A percentile compares a stretch with the other conserved stretches of the same genome.
These are phyloP conservation scores for Vickermania ingenoplastis DNA, from an alignment of 208 protist species.

Conservation along the genomic window DNA sequence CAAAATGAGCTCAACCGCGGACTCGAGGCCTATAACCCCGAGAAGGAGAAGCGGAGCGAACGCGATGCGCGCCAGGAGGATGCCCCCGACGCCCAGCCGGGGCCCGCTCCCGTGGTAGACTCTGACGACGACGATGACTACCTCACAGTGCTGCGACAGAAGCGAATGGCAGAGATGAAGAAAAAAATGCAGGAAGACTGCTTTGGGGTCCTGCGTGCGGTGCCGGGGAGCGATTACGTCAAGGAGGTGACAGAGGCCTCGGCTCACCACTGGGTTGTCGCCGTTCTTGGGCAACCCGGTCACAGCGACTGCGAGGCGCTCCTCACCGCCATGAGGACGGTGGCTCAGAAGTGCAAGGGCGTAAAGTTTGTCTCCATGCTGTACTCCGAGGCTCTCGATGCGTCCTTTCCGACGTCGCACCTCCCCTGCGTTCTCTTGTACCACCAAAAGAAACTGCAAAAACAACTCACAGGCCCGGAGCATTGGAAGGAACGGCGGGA, in stretches of 20 bases:
- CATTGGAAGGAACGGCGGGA: conserved; percentile 33
- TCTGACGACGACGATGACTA: conserved; percentile 72
- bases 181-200: conserved; percentile 29
- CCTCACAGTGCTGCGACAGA: conserved; percentile 39
- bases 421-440: conserved; percentile 83
- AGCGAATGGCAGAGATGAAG: conserved; percentile 56
- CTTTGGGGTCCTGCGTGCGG: conserved; percentile 66
- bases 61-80: conserved; percentile 11
- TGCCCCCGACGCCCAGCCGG: not conserved
- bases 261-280: conserved; percentile 55
- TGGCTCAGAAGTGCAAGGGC: conserved; percentile 49
- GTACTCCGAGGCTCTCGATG: conserved; percentile 55
- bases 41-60: conserved; percentile 46
- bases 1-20: conserved; percentile 60
- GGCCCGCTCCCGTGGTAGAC: conserved; percentile 11
- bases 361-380: conserved; percentile 84
- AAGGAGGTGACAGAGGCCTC: conserved; percentile 77
- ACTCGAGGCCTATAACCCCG: conserved; percentile 62
- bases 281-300: conserved; percentile 53
- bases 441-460: conserved; percentile 39
- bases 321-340: conserved; percentile 51
- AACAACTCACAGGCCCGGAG: conserved; percentile 59
- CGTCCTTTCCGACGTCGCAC: conserved; percentile 66
- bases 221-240: conserved; percentile 61
- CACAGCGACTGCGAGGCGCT: conserved; percentile 69